Evolutionary conservation across 768 basidiomycete genomes (phyloP).

Genomic region (Lactifluus echinatus): DNA sequence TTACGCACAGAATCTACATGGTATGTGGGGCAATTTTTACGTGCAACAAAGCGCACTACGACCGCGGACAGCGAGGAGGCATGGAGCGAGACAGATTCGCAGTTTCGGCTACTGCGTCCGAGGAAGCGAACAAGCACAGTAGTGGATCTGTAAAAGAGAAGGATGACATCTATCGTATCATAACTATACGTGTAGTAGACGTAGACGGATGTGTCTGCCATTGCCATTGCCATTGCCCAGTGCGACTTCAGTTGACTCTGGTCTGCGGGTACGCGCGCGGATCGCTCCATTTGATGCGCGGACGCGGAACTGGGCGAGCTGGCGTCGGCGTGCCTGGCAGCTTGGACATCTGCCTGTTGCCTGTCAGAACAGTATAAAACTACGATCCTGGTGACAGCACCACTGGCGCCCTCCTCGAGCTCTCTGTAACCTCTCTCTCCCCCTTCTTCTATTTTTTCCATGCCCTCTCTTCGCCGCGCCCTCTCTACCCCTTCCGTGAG

Average conservation of each 20-base stretch:
- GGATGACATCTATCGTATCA: background rate
- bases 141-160: no score
- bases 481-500: slow-evolving; percentile 62
- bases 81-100: background rate
- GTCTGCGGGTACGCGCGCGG: background rate
- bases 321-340: background rate
- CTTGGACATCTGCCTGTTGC: background rate
- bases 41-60: background rate
- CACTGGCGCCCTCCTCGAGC: background rate
- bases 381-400: background rate
- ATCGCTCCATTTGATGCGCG: background rate
- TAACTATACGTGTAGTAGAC: background rate
- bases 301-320: background rate
- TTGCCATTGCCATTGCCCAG: no score
- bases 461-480: slow-evolving; percentile 78
- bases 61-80: background rate
- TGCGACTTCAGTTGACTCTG: no score
- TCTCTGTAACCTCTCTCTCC: slow-evolving; percentile 14
- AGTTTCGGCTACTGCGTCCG: background rate
- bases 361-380: background rate
- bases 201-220: no score
- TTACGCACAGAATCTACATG: slow-evolving; percentile 2
- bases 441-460: slow-evolving; percentile 35
- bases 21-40: background rate
- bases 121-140: background rate